Evolutionary conservation across 208 protist genomes (phyloP).

Genomic region (Tritrichomonas foetus): DNA sequence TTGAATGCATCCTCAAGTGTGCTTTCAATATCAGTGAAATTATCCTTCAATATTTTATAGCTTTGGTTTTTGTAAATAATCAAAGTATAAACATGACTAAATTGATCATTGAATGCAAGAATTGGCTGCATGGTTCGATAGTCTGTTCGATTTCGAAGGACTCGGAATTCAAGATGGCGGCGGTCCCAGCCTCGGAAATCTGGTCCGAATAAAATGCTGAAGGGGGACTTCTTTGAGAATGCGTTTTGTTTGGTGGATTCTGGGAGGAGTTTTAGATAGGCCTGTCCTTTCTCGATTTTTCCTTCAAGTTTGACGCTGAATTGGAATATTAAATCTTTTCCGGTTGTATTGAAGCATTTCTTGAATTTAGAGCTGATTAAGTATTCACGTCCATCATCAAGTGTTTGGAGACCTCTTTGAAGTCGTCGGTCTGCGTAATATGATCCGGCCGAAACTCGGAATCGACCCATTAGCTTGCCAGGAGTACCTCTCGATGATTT

Average conservation of each 20-base stretch:
- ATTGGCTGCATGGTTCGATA: neutral
- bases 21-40: conserved; percentile 26
- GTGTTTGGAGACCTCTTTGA: neutral
- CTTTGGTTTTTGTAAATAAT: conserved; percentile 8
- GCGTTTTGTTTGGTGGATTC: neutral
- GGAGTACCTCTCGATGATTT: neutral
- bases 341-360: neutral
- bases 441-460: neutral
- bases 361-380: conserved; percentile 5
- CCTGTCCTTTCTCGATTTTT: neutral
- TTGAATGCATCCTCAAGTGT: neutral
- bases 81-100: neutral
- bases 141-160: neutral
- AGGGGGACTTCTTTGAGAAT: neutral
- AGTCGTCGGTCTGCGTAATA: neutral
- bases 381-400: conserved; percentile 26
- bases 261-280: neutral
- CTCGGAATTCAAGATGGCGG: neutral
- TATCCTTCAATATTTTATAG: conserved; percentile 20
- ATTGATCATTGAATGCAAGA: conserved; percentile 13
- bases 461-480: neutral
- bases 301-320: neutral
- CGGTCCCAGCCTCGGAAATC: conserved; percentile 25
- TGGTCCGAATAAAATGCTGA: neutral
- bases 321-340: conserved; percentile 40